Conservation (phyloP, 2,329 filamentous ascomycete genomes). For the Xylaria hypoxylon region DNA sequence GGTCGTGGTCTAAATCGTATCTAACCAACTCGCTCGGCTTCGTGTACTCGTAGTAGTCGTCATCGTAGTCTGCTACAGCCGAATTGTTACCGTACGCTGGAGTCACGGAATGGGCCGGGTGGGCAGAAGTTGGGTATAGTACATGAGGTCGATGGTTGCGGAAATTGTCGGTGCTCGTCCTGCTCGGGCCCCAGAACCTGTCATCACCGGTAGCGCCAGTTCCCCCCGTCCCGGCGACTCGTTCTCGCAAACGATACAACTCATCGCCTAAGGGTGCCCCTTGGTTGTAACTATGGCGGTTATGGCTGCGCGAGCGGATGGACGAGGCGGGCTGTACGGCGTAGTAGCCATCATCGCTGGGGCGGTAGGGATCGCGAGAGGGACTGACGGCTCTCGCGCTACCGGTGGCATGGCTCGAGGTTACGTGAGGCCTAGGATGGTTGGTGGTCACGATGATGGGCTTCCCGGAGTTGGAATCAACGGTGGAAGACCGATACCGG, state of each 20-base stretch:
- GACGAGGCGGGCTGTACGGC: conserved; percentile 67
- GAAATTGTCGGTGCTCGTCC: conserved; percentile 59
- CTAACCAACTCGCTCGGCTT: conserved; percentile 70
- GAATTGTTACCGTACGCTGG: conserved; percentile 49
- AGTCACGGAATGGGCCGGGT: conserved; percentile 40
- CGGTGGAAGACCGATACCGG: conserved; percentile 61
- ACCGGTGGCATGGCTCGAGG: conserved; percentile 55
- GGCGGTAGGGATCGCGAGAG: conserved; percentile 62
- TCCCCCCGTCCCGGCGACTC: conserved; percentile 49
- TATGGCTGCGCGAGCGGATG: conserved; percentile 62
- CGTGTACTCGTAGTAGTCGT: conserved; percentile 72
- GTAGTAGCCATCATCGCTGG: conserved; percentile 66
- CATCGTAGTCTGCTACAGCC: conserved; percentile 62
- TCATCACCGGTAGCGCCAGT: conserved; percentile 53
- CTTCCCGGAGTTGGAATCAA: conserved; percentile 62
- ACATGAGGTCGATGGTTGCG: conserved; percentile 61
- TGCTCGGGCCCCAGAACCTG: conserved; percentile 52
- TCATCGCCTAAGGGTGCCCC: conserved; percentile 65
- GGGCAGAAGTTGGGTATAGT: conserved; percentile 58
- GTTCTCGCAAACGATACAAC: conserved; percentile 62
- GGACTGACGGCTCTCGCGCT: conserved; percentile 59
- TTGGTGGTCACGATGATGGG: conserved; percentile 70
- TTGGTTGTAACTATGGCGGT: conserved; percentile 56
- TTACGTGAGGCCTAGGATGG: conserved; percentile 55
- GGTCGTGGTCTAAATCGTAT: conserved; percentile 69